Conservation (phyloP, 306 rosid genomes). For the Comarum palustre region DNA sequence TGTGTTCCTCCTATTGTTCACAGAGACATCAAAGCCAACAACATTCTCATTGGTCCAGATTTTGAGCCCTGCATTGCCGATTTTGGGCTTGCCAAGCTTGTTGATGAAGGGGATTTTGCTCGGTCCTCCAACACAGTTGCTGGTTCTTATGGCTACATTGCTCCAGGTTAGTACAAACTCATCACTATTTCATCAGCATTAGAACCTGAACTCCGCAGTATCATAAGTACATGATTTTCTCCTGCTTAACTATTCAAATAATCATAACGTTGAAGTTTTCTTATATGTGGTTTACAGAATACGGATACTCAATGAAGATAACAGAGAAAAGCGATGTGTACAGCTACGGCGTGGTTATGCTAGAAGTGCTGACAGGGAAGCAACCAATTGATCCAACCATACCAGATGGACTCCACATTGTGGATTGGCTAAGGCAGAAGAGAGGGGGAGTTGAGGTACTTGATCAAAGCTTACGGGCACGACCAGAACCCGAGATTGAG, state of each 20-base stretch:
- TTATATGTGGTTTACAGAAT: constrained; percentile 45
- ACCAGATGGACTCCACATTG: constrained; percentile 81
- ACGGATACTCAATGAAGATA: constrained; percentile 88
- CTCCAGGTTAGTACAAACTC: constrained; percentile 63
- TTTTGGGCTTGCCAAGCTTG: constrained; percentile 90
- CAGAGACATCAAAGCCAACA: constrained; percentile 85
- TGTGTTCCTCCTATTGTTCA: constrained; percentile 92
- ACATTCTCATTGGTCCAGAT: constrained; percentile 78
- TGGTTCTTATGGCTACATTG: constrained; percentile 92
- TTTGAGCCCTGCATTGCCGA: constrained; percentile 87
- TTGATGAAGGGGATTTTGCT: constrained; percentile 65
- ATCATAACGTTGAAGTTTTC: not conserved
- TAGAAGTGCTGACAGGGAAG: constrained; percentile 80
- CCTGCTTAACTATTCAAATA: not conserved
- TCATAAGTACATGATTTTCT: not conserved
- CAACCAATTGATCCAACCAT: constrained; percentile 90
- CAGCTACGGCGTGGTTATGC: constrained; percentile 72
- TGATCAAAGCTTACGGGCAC: constrained; percentile 45
- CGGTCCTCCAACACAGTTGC: constrained; percentile 74
- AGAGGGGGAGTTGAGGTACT: constrained; percentile 50
- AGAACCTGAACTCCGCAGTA: not conserved
- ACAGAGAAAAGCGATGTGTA: constrained; percentile 91
- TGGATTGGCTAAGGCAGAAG: constrained; percentile 74
- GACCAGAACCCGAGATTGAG: constrained; percentile 59
- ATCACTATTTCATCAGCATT: constrained; percentile 2